phyloP scores from a whole-genome alignment of 176 grass and related monocot species.

The Tillandsia fasciculata region DNA sequence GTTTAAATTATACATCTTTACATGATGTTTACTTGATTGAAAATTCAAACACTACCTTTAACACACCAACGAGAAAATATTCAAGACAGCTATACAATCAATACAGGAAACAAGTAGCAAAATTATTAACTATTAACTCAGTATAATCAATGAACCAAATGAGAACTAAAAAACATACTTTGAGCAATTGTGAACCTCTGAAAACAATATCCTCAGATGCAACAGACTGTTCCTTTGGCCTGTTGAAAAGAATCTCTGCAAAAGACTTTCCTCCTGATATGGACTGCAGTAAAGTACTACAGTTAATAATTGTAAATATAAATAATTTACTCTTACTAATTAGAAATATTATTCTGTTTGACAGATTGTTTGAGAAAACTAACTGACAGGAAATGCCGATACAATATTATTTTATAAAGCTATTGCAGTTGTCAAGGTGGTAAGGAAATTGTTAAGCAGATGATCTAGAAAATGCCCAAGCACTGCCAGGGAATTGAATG shows the following conservation, averaged over 20 bases:
- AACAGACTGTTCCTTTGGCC: slow-evolving; percentile 23
- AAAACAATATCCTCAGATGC: slow-evolving; percentile 30
- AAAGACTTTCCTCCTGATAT: slow-evolving; percentile 86
- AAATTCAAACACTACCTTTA: too few relatives aligned
- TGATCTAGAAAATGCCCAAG: too few relatives aligned
- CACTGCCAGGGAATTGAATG: too few relatives aligned
- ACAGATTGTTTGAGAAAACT: too few relatives aligned
- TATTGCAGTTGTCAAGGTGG: too few relatives aligned
- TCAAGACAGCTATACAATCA: too few relatives aligned
- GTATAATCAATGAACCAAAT: background rate
- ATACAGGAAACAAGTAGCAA: background rate
- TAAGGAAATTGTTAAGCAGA: too few relatives aligned
- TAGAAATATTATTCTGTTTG: background rate
- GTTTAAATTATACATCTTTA: too few relatives aligned
- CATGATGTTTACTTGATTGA: too few relatives aligned
- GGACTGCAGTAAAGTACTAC: slow-evolving; percentile 48
- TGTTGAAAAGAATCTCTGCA: slow-evolving; percentile 74
- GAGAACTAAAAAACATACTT: slow-evolving; percentile 37
- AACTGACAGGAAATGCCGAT: too few relatives aligned
- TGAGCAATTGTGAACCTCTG: slow-evolving; percentile 56
- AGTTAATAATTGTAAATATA: slow-evolving; percentile 8
- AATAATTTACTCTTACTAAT: background rate
- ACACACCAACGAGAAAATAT: too few relatives aligned
- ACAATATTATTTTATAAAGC: too few relatives aligned
- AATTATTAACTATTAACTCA: background rate